Evolutionary conservation across 495 filamentous ascomycete genomes (phyloP), one percentile per base, ranked within the genome.

Genomic region (Viridothelium virens): DNA sequence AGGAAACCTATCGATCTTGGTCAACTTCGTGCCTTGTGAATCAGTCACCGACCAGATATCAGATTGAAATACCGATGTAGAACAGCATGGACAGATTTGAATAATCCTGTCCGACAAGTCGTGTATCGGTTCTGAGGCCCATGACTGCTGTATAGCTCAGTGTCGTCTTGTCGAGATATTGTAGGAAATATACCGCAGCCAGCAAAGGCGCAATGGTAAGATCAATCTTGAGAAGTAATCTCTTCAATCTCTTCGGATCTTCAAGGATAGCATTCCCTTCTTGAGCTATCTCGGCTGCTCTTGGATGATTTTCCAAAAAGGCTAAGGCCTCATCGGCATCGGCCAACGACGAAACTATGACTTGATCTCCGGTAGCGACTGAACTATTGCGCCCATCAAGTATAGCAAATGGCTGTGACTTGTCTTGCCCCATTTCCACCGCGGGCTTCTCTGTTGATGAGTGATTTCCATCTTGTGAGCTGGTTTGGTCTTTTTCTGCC

Each of bases 301-400:
- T 47, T 6, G 73, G 73, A 44, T 75, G 73, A 41, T 71, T 69
- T 62, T 74, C 70, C 7, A 75, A 64, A 34, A 75, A 75, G 7
- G 64, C 53, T 41, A 75, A 63, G 3, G 73, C 73, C 63, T 75
- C 73, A 63, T 75, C 73, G 5, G 73, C 73, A 63, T 75, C 73
- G 3, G 46, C n/a, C 41, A 74, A 71, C 36, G 65, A 62, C 16
- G 48, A 41, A 25, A 74, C 66, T 5, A 63, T 63, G 33, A 67
- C 61, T 33, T 61, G 38, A n/a, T 61, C 61, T 0, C 39, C 36
- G 2, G n/a, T 46, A 34, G 63, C 53, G 11, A 63, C 31, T 12
- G 70, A 73, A 25, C 41, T 37, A 41, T 73, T 71, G 63, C 73
- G 73, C 34, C 67, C 70, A 41, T 75, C 73, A 37, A 74, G 66